Base-by-base conservation (phyloP, 1,139 yeast species). In the Blastobotrys aristatus region DNA sequence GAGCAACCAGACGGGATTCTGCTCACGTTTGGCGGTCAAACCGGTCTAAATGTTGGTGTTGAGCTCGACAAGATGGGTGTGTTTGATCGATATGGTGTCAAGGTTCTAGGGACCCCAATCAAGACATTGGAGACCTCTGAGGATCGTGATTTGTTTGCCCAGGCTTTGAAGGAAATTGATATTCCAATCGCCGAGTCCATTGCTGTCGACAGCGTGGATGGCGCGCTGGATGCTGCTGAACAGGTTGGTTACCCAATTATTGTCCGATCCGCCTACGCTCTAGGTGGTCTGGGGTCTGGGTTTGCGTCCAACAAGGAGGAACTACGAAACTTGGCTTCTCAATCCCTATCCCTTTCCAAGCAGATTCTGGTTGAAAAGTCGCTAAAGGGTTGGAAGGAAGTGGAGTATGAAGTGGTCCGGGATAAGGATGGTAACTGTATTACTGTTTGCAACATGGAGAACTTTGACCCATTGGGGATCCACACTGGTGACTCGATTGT, bases 401-500 rank as follows among this genome's bases (percentile, higher is more conserved):
- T 92, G 51, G 98, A 92, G 73, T 92, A 92, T 69, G 98, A 92
- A 73, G 98, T 92, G 57, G 98, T 92, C 50, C 87, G 98, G 70
- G 98, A 92, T 70, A 79, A 95, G 61, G 90, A 84, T 53, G 96
- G 84, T 57, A 92, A 92, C 76, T 92, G 98, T 79, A 92, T 92
- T 65, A 92, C 98, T 42, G 98, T 92, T 45, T 92, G 98, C 77
- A 92, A 92, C 71, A 92, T 92, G 98, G 98, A 92, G 73, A 92
- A 92, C 73, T 92, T 92, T 60, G 98, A 92, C 69, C 98, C 98
- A 40, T 79, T 92, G 62, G 98, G 98, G 60, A 84, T 94, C 60
- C 98, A 92, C 71, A 92, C 98, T 52, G 98, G 98, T 74, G 98
- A 92, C 69, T 92, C 98, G 40, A 92, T 92, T 63, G 98, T 92